Base-by-base conservation (phyloP, 495 filamentous ascomycete genomes). In the Tuber calosporum region DNA sequence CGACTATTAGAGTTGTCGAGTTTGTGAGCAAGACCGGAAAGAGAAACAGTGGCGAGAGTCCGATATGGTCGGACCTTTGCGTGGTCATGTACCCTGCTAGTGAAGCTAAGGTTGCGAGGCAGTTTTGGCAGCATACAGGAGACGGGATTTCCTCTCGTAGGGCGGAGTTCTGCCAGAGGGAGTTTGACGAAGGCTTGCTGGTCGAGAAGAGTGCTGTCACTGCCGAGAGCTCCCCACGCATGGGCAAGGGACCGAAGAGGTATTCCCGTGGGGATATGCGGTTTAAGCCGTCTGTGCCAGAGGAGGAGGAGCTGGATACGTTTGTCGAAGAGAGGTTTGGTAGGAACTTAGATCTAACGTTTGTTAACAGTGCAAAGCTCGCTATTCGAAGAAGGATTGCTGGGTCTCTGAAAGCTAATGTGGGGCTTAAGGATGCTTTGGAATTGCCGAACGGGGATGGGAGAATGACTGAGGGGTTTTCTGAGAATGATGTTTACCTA, bases 301-400 rank as follows among this genome's bases (percentile, higher is more conserved):
- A 86, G 86, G 73, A 83, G 84, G 22, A 86, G 84, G 78, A 83
- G 20, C 75, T 74, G 42, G 74, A 82, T 26, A 69, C 45, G 66
- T 98, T 96, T 77, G 88, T 99, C 15, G 95, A 99, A 82, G 95
- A 99, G 84, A 88, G 95, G 26, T 98, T 96, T 82, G 95, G 95
- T 17, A 87, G 95, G 20, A 98, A 98, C 79, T 85, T 99, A 22
- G 93, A 92, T 77, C 82, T 91, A 19, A 88, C 89, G 0, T 87
- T 95, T 41, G 89, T 93, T 8, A 84, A 86, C 19, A 90, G 92
- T 73, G 96, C 96, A 42, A 97, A 94, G 80, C 84, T 91, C 37
- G 95, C 94, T 37, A 91, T 98, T 70, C 87, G 91, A 71, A 87
- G 90, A 74, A 89, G 95, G 45, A 98, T 99, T 81, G 92, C 96